Evolutionary conservation across 306 rosid genomes (phyloP).

Genomic region (cucumber (Cucumis sativus)): Cucumber_9930_V3 NC_026655.2:13823001-13823500

Average conservation of each 20-base stretch:
- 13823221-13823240: neutral
- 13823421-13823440: neutral
- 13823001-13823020: neutral
- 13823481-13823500: slow-evolving; percentile 83
- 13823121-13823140: neutral
- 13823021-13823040: slow-evolving; percentile 21
- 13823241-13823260: neutral
- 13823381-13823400: neutral
- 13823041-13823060: slow-evolving; percentile 12
- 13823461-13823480: slow-evolving; percentile 75
- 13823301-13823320: neutral
- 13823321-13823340: neutral
- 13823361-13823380: neutral
- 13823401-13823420: neutral
- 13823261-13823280: neutral
- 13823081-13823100: neutral
- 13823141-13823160: neutral
- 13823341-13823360: neutral
- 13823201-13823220: neutral
- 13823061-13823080: too few species aligned
- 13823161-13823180: slow-evolving; percentile 9
- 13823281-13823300: too few species aligned
- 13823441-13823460: slow-evolving; percentile 23
- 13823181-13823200: slow-evolving; percentile 2
- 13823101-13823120: neutral